Evolutionary conservation across 192 early-diverging fungal genomes (phyloP).

Genomic region (Glomus cerebriforme): DNA sequence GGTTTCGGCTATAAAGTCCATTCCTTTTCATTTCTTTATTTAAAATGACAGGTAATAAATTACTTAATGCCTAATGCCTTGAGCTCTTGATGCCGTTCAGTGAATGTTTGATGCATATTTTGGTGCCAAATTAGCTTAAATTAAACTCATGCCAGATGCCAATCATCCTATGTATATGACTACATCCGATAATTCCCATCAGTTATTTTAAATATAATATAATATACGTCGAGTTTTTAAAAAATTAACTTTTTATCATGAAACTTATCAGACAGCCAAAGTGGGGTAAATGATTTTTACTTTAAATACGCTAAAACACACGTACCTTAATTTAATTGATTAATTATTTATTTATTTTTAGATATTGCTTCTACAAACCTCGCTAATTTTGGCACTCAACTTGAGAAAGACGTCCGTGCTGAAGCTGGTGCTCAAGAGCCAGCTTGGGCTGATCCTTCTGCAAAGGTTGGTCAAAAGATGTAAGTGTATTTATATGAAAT

Average conservation of each 20-base stretch:
- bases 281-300: slow-evolving; percentile 4
- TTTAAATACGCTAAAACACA: not conserved
- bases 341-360: slow-evolving; percentile 13
- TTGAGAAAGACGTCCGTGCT: slow-evolving; percentile 64
- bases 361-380: slow-evolving; percentile 58
- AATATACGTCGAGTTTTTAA: too few species aligned
- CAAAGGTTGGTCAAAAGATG: slow-evolving; percentile 44
- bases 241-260: not conserved
- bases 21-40: too few species aligned
- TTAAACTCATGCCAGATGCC: too few species aligned
- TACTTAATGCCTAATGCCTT: too few species aligned
- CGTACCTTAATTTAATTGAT: not conserved
- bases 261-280: slow-evolving; percentile 11
- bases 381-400: slow-evolving; percentile 56
- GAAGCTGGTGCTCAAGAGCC: slow-evolving; percentile 57
- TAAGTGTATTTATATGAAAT: not conserved
- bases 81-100: too few species aligned
- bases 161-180: too few species aligned
- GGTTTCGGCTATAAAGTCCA: too few species aligned
- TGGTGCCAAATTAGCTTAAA: too few species aligned
- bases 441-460: slow-evolving; percentile 59
- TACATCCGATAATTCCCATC: too few species aligned
- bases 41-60: too few species aligned
- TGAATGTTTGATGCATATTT: too few species aligned
- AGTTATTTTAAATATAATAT: too few species aligned